Base-by-base conservation (phyloP, 2,329 filamentous ascomycete genomes). In the Calycina herbarum region DNA sequence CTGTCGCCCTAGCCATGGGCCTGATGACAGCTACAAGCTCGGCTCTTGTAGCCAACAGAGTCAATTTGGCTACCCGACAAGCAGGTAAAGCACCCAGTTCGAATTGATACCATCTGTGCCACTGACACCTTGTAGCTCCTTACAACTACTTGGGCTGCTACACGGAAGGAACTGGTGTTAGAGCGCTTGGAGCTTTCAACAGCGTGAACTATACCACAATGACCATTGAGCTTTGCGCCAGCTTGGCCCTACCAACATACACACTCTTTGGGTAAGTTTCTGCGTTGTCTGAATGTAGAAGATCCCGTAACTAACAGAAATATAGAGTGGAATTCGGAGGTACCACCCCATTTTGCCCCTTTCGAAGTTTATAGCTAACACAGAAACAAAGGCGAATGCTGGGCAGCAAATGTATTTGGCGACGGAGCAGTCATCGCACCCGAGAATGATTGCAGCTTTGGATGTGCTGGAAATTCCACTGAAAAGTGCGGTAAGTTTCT, bases 401-500 rank as follows among this genome's bases (percentile, higher is more conserved):
- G 68, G 54, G 74, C 72, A 59, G 73, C 65, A 3, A 68, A 73
- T 42, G 60, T 59, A 1, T 57, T 77, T 58, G 67, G 64, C 6
- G 45, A 70, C 8, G 68, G 62, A 4, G 69, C 70, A 10, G 65
- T 66, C 7, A 11, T 20, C 6, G 58, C 66, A 45, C 62, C 64
- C 17, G 61, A 51, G 3, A 45, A 45, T 6, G 67, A 68, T 17
- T 76, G 73, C 62, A 69, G 63, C 29, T 65, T 70, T 60, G 31
- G 61, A 13, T 70, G 69, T 31, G 40, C 57, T 24, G 75, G 73
- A n/a, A 71, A 76, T 66, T 58, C 66, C 20, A 65, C 67, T 3
- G 70, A 77, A 64, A 68, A 67, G 33, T 77, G 76, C 61, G 76
- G 76, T 63, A 40, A 42, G 61, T 29, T 38, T 15, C 4, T 11